These are phyloP conservation scores for Pythium plurisporium DNA, from an alignment of 352 stramenopile species.

Conservation along the genomic window DNA sequence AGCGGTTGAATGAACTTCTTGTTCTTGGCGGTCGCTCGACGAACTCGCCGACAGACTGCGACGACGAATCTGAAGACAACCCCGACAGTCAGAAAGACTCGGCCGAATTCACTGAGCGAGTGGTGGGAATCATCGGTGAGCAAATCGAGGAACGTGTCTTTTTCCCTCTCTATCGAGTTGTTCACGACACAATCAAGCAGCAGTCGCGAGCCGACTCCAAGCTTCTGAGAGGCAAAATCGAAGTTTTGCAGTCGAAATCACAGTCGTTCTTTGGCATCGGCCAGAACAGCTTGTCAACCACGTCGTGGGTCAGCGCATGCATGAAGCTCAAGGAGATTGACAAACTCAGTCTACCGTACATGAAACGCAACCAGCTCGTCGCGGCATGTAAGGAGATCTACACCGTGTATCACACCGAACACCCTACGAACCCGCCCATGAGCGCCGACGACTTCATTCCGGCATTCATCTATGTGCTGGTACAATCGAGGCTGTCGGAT, in stretches of 20 bases:
- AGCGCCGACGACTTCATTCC: conserved; percentile 85
- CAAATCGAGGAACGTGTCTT: conserved; percentile 86
- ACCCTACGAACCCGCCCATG: conserved; percentile 71
- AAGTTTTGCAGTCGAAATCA: conserved; percentile 70
- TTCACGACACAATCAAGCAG: conserved; percentile 59
- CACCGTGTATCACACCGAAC: conserved; percentile 61
- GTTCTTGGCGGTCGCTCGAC: conserved; percentile 48
- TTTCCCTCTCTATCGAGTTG: conserved; percentile 64
- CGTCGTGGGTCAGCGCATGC: conserved; percentile 54
- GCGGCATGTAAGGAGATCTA: conserved; percentile 84
- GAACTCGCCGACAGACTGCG: neutral
- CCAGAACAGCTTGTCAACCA: conserved; percentile 55
- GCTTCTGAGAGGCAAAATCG: conserved; percentile 71
- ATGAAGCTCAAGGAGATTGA: conserved; percentile 71
- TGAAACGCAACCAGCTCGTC: conserved; percentile 76
- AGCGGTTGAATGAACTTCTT: conserved; percentile 70
- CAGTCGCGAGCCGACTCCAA: conserved; percentile 67
- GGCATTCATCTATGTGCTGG: conserved; percentile 85
- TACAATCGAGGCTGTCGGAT: conserved; percentile 67
- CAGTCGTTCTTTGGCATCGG: conserved; percentile 84
- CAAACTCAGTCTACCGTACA: conserved; percentile 72
- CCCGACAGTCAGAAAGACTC: conserved; percentile 25
- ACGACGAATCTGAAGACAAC: conserved; percentile 24
- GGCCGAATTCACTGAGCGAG: conserved; percentile 55
- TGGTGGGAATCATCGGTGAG: conserved; percentile 69